These are phyloP conservation scores for Hypseocharis bilobata DNA, from an alignment of 441 rosid species.

Conservation along the genomic window DNA sequence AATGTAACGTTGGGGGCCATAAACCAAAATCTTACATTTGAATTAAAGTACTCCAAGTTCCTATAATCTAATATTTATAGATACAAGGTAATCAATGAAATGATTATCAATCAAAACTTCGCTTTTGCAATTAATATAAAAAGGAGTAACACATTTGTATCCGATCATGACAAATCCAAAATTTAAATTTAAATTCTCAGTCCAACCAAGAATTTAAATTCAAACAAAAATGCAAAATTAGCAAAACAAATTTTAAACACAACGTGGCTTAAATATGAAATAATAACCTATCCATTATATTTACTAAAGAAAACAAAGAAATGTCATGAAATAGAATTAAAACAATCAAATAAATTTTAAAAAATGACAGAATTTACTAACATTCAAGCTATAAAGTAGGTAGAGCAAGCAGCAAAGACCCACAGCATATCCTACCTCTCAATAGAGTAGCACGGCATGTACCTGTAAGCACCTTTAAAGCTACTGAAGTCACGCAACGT, in stretches of 20 bases:
- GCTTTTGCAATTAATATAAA: not conserved
- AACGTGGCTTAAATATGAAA: not conserved
- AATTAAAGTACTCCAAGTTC: not conserved
- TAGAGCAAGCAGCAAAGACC: constrained; percentile 46
- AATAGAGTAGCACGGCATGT: constrained; percentile 42
- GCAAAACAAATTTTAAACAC: not conserved
- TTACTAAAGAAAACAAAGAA: not conserved
- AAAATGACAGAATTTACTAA: constrained; percentile 38
- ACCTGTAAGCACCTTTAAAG: constrained; percentile 47
- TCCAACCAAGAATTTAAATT: not conserved
- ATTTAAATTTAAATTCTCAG: not conserved
- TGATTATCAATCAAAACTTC: not conserved
- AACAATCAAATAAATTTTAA: constrained; percentile 22
- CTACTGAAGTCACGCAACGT: constrained; percentile 34
- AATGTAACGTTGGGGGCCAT: not conserved
- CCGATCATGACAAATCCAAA: not conserved
- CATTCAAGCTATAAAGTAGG: constrained; percentile 39
- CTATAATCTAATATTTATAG: constrained; percentile 3
- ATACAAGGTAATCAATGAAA: constrained; percentile 4
- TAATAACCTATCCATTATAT: not conserved
- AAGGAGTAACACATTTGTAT: constrained; percentile 1
- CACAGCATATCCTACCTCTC: constrained; percentile 55
- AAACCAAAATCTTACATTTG: not conserved
- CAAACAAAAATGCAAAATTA: not conserved
- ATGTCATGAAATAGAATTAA: constrained; percentile 16